Evolutionary conservation across 495 filamentous ascomycete species (phyloP), one percentile per base, ranked within the genome.

Genomic region (Daldinia caldariorum): DNA sequence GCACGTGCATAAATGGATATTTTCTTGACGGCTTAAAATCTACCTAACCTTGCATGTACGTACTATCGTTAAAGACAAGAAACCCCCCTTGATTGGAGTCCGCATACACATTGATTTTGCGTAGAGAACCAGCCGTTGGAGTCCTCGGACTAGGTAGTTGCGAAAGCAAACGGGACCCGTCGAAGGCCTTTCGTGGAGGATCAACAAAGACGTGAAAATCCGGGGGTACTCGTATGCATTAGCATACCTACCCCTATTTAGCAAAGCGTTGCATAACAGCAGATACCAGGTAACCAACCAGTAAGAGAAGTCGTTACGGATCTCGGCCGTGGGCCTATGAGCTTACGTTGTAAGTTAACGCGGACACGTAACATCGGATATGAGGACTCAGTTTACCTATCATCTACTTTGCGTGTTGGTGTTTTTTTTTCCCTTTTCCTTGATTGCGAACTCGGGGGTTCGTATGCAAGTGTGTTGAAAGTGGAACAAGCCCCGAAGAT

Each of bases 391-490:
- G 34, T 63, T 35, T 37, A 14, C 38, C 43, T 47, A 14, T 22
- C 0, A 4, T 53, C 18, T 47, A 22, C 18, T 47, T 47, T 18
- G 18, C 18, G 18, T 51, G 49, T 32, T 50, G 9, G 34, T 32
- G 35, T 8, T 29, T 6, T 22, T 43, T 29, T n/a, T n/a, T 43
- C 38, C 22, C 26, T 26, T 31, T 51, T 61, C 50, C 34, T 26
- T 35, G 26, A 31, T 45, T 58, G 57, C 37, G n/a, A 34, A 35
- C 29, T 63, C 37, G 26, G 58, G 41, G 41, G 49, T 26, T 58
- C 31, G 12, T 38, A 72, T 67, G 60, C 69, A 61, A 60, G 64
- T 26, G 60, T 55, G 60, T 72, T 66, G 64, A 72, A 72, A 72
- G 63, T 68, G 64, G 64, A 59, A 68, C 69, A 68, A 65, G 49